Conservation (phyloP, 805 yeast species). For the Saturnispora silvae region DNA sequence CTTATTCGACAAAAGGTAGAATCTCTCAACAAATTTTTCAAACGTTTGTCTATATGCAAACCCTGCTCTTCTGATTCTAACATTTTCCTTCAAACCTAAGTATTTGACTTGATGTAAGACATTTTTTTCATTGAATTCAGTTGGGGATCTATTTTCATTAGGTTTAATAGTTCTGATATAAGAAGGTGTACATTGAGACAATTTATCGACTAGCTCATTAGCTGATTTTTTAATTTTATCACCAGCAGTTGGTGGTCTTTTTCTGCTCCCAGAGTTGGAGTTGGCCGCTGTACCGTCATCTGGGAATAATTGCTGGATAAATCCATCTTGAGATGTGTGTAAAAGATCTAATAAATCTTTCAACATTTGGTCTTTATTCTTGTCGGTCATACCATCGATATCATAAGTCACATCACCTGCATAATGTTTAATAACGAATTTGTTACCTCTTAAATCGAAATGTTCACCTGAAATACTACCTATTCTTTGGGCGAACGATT, state of each 20-base stretch:
- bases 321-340: constrained; percentile 57
- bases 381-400: constrained; percentile 83
- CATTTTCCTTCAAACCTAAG: constrained; percentile 92
- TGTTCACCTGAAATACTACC: constrained; percentile 77
- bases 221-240: constrained; percentile 92
- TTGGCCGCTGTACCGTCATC: constrained; percentile 46
- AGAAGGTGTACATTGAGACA: constrained; percentile 87
- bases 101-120: constrained; percentile 94
- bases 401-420: constrained; percentile 98
- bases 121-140: constrained; percentile 78
- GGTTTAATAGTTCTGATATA: constrained; percentile 97
- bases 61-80: constrained; percentile 95
- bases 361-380: constrained; percentile 88
- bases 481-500: constrained; percentile 85
- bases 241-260: constrained; percentile 90
- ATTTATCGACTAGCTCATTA: constrained; percentile 76
- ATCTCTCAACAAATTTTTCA: constrained; percentile 91
- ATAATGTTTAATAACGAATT: constrained; percentile 87
- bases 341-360: constrained; percentile 78
- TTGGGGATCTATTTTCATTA: constrained; percentile 82
- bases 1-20: constrained; percentile 73
- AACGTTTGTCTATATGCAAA: constrained; percentile 96
- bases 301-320: constrained; percentile 53
- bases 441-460: constrained; percentile 73
- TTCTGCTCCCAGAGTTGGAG: constrained; percentile 36